Conservation (phyloP, 768 basidiomycete genomes). For the Agaricus subrufescens region DNA sequence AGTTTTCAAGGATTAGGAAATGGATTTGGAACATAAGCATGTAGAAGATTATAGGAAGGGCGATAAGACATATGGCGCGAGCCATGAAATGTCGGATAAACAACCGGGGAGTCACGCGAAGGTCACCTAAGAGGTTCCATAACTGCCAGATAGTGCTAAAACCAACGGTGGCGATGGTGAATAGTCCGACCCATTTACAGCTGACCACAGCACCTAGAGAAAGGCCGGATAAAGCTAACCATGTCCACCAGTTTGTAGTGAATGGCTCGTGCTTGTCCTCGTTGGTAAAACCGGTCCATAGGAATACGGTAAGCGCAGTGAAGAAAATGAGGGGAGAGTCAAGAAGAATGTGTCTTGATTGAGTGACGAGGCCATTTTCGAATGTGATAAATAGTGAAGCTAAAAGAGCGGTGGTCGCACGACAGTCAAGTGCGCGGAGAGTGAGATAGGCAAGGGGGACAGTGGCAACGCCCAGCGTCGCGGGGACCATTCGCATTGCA, state of each 20-base stretch:
- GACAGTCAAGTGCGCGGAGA: conserved; percentile 87
- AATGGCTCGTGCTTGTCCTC: conserved; percentile 86
- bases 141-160: conserved; percentile 79
- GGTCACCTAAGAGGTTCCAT: conserved; percentile 87
- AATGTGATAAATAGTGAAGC: conserved; percentile 90
- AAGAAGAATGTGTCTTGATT: conserved; percentile 94
- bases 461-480: conserved; percentile 81
- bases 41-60: conserved; percentile 82
- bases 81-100: conserved; percentile 87
- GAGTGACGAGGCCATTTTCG: conserved; percentile 94
- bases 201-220: conserved; percentile 89
- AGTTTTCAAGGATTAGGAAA: conserved; percentile 81
- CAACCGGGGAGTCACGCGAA: conserved; percentile 66
- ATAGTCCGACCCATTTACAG: conserved; percentile 98
- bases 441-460: conserved; percentile 92
- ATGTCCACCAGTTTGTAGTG: conserved; percentile 86
- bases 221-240: conserved; percentile 84
- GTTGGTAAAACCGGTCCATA: conserved; percentile 89
- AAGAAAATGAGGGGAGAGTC: conserved; percentile 99
- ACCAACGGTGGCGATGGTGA: conserved; percentile 95
- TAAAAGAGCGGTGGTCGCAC: conserved; percentile 87
- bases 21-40: conserved; percentile 97
- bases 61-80: conserved; percentile 85
- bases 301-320: conserved; percentile 82
- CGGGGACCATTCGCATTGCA: conserved; percentile 96